Evolutionary conservation across 257 asterid species (phyloP).

Genomic region (Lantana camara): DNA sequence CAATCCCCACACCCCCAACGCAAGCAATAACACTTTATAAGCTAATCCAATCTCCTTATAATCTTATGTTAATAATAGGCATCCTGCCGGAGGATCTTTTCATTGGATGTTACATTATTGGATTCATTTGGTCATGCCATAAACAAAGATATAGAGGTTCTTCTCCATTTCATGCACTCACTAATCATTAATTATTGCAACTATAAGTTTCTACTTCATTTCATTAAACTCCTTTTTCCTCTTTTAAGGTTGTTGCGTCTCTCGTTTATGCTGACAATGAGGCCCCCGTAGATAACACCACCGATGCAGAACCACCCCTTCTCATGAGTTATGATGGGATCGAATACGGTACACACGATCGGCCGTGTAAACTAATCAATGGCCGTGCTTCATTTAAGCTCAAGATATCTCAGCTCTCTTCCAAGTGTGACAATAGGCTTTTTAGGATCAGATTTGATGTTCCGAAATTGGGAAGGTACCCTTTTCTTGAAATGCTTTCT

Average conservation of each 20-base stretch:
- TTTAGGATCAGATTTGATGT: slow-evolving; percentile 67
- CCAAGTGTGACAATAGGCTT: slow-evolving; percentile 82
- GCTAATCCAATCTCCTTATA: slow-evolving; percentile 11
- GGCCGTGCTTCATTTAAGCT: slow-evolving; percentile 88
- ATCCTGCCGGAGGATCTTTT: slow-evolving; percentile 82
- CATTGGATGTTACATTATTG: slow-evolving; percentile 68
- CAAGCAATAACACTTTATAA: too few relatives aligned
- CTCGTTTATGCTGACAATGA: slow-evolving; percentile 72
- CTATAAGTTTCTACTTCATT: slow-evolving; percentile 15
- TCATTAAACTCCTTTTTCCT: slow-evolving; percentile 18
- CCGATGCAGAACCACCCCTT: slow-evolving; percentile 80
- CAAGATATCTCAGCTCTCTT: slow-evolving; percentile 94
- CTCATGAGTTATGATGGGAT: slow-evolving; percentile 65
- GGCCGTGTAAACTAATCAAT: slow-evolving; percentile 59
- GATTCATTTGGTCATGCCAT: slow-evolving; percentile 59
- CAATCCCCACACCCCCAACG: too few relatives aligned
- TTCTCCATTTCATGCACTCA: slow-evolving; percentile 6
- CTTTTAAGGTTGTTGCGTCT: slow-evolving; percentile 71
- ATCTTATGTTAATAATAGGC: slow-evolving; percentile 48
- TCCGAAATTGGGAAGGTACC: slow-evolving; percentile 54
- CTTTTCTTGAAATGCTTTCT: slow-evolving; percentile 60
- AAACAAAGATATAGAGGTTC: slow-evolving; percentile 75
- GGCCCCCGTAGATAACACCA: slow-evolving; percentile 66
- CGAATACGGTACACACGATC: slow-evolving; percentile 66
- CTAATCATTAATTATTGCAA: background rate